These are phyloP conservation scores for Rhodotorula diobovata DNA, from an alignment of 768 basidiomycete species.

Conservation along the genomic window DNA sequence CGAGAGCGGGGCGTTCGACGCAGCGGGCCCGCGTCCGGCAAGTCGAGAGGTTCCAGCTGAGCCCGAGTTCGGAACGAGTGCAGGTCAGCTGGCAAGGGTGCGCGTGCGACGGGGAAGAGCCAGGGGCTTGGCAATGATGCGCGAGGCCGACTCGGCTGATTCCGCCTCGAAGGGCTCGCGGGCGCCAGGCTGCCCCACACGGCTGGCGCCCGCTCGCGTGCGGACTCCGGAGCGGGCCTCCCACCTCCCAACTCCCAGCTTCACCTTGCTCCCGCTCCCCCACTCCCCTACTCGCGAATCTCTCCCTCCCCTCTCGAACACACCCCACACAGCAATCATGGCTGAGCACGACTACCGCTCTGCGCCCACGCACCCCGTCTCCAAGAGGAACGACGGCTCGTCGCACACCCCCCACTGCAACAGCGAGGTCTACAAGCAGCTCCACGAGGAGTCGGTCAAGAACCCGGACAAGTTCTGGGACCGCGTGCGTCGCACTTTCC, in stretches of 20 bases:
- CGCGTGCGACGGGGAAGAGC: no score
- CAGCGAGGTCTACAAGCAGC: conserved; percentile 26
- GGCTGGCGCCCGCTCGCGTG: no score
- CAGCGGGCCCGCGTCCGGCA: no score
- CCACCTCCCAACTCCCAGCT: neutral
- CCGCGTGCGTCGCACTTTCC: conserved; percentile 16
- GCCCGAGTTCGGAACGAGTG: no score
- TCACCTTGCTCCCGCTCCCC: neutral
- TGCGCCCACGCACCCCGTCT: conserved; percentile 17
- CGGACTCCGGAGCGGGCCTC: no score
- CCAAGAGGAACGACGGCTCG: conserved; percentile 20
- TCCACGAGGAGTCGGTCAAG: conserved; percentile 40
- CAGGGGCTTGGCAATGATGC: no score
- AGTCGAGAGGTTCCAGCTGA: no score
- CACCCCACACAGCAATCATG: neutral
- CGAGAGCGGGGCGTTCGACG: no score
- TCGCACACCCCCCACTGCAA: conserved; percentile 36
- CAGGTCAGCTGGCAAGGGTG: no score
- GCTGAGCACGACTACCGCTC: conserved; percentile 19
- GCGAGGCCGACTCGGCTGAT: no score
- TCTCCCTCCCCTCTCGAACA: neutral
- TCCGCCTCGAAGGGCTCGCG: no score
- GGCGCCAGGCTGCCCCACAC: no score
- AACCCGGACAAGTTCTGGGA: conserved; percentile 41
- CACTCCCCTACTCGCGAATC: neutral